These are phyloP conservation scores for Fragilariopsis cylindrus DNA, from an alignment of 108 stramenopile species.

Conservation along the genomic window DNA sequence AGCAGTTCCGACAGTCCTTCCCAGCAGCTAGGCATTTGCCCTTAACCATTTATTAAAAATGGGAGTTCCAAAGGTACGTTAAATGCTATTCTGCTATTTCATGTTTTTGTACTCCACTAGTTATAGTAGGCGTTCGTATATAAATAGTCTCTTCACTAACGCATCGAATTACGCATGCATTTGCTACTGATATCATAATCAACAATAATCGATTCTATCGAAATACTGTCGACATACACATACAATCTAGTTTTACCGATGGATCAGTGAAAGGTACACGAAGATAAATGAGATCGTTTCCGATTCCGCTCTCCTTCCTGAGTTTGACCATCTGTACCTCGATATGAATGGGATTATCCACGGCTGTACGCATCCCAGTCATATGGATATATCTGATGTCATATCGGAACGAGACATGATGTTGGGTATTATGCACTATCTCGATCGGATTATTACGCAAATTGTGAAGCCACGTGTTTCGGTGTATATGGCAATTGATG, in stretches of 20 bases:
- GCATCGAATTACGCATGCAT: neutral
- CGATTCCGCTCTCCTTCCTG: conserved; percentile 83
- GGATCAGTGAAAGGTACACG: conserved; percentile 99
- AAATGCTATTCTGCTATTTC: neutral
- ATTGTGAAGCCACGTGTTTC: conserved; percentile 94
- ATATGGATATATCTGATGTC: conserved; percentile 87
- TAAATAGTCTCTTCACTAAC: neutral
- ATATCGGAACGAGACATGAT: conserved; percentile 94
- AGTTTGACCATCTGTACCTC: conserved; percentile 95
- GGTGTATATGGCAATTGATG: conserved; percentile 97
- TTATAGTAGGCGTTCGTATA: neutral
- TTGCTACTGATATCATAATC: neutral
- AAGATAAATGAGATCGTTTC: conserved; percentile 98
- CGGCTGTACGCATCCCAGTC: conserved; percentile 93
- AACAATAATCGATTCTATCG: neutral
- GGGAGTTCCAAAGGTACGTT: conserved; percentile 20
- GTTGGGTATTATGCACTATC: conserved; percentile 93
- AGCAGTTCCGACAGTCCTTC: too few relatives aligned
- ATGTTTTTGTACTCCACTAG: neutral
- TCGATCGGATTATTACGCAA: conserved; percentile 95
- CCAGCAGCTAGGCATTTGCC: too few relatives aligned
- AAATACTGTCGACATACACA: neutral
- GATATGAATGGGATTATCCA: conserved; percentile 99
- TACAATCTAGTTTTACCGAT: conserved; percentile 92
- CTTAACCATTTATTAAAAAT: neutral